Evolutionary conservation across 192 early-diverging fungal species (phyloP), one percentile per base, ranked within the genome.

Genomic region (Backusella morwellensis): DNA sequence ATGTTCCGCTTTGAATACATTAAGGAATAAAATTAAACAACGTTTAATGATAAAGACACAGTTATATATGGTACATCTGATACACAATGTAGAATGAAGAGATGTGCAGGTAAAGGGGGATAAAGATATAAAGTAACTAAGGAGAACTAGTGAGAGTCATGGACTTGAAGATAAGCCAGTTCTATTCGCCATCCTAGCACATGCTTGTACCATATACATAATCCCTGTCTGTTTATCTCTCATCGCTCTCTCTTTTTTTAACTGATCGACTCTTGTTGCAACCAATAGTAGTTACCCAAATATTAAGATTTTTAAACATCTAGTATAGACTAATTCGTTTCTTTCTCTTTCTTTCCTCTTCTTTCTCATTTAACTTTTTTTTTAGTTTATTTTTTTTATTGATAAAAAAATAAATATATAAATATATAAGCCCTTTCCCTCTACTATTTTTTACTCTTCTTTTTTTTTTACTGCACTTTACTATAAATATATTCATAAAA

Each of bases 171-270:
- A 70, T 70, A 70, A 23, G 35, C 38, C 38, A 23, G 35, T 23
- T 70, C 68, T 40, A 38, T 40, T 70, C n/a, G n/a, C 68, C 68
- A 70, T 70, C 19, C 15, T n/a, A 35, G 38, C 68, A 38, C 68
- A 70, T n/a, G 68, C n/a, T 70, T 70, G 17, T 70, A 38, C 68
- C 68, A 41, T 70, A 23, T n/a, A 21, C 26, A 41, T 21, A 35
- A 41, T 41, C 38, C 35, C 15, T 69, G 34, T 36, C 38, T 41
- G 11, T 70, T 70, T 50, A 50, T 50, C 47, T 50, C 47, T 50
- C 47, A 50, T n/a, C 5, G 17, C 47, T 50, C 47, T 15, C 15
- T 36, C 29, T 11, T 35, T 19, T 68, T 32, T 32, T 68, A 12
- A 35, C 29, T 35, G 66, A n/a, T 40, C 38, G 68, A 38, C 21